These are phyloP conservation scores for Hypoxylon fragiforme DNA, from an alignment of 495 filamentous ascomycete genomes.

Conservation along the genomic window DNA sequence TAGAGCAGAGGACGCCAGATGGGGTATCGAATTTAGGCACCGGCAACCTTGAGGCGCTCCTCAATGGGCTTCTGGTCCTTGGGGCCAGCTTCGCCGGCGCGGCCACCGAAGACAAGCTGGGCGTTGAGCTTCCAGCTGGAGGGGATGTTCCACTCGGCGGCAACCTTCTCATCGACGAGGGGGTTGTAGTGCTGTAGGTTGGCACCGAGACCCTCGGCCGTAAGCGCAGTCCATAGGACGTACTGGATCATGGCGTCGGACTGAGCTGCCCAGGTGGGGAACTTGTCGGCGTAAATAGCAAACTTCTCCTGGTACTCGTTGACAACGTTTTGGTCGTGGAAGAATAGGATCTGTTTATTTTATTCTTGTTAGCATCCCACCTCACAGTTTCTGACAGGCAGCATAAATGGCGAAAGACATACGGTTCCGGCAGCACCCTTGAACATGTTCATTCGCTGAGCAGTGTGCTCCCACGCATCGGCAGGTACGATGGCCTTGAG, in stretches of 20 bases:
- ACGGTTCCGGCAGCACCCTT: constrained; percentile 62
- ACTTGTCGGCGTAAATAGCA: constrained; percentile 61
- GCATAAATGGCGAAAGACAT: too few relatives aligned
- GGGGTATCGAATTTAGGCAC: constrained; percentile 40
- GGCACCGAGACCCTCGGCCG: constrained; percentile 69
- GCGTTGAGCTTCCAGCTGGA: constrained; percentile 62
- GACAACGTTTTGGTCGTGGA: constrained; percentile 59
- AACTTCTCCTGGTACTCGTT: constrained; percentile 55
- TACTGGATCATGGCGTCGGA: constrained; percentile 69
- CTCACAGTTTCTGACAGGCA: not conserved
- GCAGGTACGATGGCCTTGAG: constrained; percentile 62
- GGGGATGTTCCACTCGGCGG: constrained; percentile 60
- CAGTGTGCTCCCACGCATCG: constrained; percentile 55
- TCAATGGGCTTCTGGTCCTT: constrained; percentile 61
- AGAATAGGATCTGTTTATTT: constrained; percentile 60
- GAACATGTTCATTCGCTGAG: constrained; percentile 54
- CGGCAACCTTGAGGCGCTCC: constrained; percentile 55
- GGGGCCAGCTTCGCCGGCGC: constrained; percentile 49
- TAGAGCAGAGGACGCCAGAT: too few relatives aligned
- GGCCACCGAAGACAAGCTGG: constrained; percentile 66
- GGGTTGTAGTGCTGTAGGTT: constrained; percentile 80
- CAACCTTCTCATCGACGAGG: constrained; percentile 61
- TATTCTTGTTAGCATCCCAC: constrained; percentile 1
- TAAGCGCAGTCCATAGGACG: constrained; percentile 66
- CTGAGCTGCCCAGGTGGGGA: constrained; percentile 65